Base-by-base conservation (phyloP, 805 yeast species). In the Huiozyma naganishii region DNA sequence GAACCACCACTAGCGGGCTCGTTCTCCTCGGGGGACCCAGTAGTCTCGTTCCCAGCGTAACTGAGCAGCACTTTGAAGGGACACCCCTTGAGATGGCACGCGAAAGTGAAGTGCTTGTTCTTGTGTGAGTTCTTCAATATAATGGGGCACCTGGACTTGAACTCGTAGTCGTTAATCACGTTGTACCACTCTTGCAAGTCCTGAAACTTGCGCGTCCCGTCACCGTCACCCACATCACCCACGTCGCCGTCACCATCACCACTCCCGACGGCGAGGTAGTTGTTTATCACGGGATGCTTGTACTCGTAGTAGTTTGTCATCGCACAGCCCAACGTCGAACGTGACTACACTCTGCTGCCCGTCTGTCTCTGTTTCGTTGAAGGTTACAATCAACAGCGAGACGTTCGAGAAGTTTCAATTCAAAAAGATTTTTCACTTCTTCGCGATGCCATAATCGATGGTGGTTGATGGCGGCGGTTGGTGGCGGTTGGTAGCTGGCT, bases 21-120 rank as follows among this genome's bases (percentile, higher is more conserved):
- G 13, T 23, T 38, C 17, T 9, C 32, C 10, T 3, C 32, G 8
- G 39, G 11, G 2, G 12, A 32, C 7, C 23, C 17, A 6, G 40
- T 13, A 6, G 30, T 10, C 27, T 27, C 32, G 36, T 13, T 37
- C 23, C 37, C 52, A 33, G 57, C 59, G 42, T 59, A 59, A 45
- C 65, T 60, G 32, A 62, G 42, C 37, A 61, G 41, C 13, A 62
- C 58, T 41, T 58, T 61, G 41, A 62, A 62, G 9, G 62, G 59
- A 42, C 66, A 62, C 43, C 52, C 50, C 43, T 61, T 61, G 40
- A 58, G 42, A 48, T 59, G 64, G 43, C 66, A 62, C 34, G 65
- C 64, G 49, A 58, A 62, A 38, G 66, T 62, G 48, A 58, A 62
- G 49, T 62, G 65, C 41, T 57, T 62, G 43, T 59, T 59, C 37